phyloP scores from a whole-genome alignment of 73 alveolate genomes.

The Paraurostyla sp. region DNA sequence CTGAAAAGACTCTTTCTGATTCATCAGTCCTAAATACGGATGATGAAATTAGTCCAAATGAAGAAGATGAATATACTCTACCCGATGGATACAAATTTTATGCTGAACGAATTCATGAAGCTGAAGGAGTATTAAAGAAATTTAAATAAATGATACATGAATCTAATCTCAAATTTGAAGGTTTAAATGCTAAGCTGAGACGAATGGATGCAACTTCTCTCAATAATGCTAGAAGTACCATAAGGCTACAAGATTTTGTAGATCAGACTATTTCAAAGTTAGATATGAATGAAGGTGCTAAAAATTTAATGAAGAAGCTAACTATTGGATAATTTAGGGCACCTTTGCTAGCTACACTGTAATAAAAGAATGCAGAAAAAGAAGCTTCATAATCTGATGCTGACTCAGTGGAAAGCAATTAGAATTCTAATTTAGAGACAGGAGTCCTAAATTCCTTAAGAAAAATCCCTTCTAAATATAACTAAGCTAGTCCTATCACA shows the following conservation, averaged over 20 bases:
- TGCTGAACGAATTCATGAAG: slow-evolving; percentile 33
- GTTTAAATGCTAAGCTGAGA: neutral
- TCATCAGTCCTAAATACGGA: neutral
- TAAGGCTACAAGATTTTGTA: neutral
- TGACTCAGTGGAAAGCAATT: too few species aligned
- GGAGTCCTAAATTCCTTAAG: too few species aligned
- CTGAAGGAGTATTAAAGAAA: slow-evolving; percentile 17
- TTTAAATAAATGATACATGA: neutral
- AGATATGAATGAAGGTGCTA: neutral
- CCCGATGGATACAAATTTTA: slow-evolving; percentile 33
- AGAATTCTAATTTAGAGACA: too few species aligned
- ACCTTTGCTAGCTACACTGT: too few species aligned
- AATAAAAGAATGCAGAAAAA: too few species aligned
- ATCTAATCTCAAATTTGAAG: neutral
- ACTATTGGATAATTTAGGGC: neutral
- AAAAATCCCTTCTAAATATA: too few species aligned
- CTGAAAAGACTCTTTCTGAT: neutral
- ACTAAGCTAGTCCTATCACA: too few species aligned
- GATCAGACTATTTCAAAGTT: neutral
- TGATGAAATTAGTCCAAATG: slow-evolving; percentile 30
- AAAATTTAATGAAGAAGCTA: neutral
- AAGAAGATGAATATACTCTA: slow-evolving; percentile 30
- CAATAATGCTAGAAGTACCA: neutral
- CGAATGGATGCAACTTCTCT: neutral
- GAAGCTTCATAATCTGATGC: too few species aligned